These are phyloP conservation scores for Medicago lupulina DNA, from an alignment of 306 rosid species.

Conservation along the genomic window DNA sequence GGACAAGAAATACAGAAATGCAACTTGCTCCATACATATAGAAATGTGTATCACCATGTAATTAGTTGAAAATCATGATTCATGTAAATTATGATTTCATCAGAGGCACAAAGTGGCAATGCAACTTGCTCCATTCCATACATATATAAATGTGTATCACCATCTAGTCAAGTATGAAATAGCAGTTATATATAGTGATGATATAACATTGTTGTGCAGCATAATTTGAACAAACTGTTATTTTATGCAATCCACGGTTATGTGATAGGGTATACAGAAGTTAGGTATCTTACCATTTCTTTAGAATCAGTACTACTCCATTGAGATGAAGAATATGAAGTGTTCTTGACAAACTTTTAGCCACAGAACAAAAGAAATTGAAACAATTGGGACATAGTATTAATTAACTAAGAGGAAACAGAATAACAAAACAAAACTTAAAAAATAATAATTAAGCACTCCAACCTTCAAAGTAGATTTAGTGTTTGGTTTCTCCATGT, in stretches of 20 bases:
- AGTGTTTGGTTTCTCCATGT: slow-evolving; percentile 70
- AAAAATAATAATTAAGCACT: slow-evolving; percentile 3
- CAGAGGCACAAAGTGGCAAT: not conserved
- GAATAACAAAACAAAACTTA: too few relatives aligned
- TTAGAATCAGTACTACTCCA: slow-evolving; percentile 65
- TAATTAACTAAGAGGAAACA: slow-evolving; percentile 19
- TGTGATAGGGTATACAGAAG: too few relatives aligned
- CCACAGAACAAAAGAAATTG: slow-evolving; percentile 1
- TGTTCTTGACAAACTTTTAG: slow-evolving; percentile 63
- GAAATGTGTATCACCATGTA: too few relatives aligned
- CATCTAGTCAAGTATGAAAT: slow-evolving; percentile 31
- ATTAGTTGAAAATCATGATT: too few relatives aligned
- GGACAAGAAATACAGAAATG: too few relatives aligned
- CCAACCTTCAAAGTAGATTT: slow-evolving; percentile 70
- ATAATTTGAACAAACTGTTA: too few relatives aligned
- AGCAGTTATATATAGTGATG: too few relatives aligned
- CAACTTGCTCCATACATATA: too few relatives aligned
- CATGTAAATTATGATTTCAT: too few relatives aligned
- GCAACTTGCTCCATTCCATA: not conserved
- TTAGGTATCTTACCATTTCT: slow-evolving; percentile 74
- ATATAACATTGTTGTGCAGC: too few relatives aligned
- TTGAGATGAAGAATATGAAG: slow-evolving; percentile 65
- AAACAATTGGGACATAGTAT: slow-evolving; percentile 40
- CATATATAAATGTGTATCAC: not conserved
- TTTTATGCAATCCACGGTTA: too few relatives aligned